phyloP scores from a whole-genome alignment of 345 rosid genomes.

The Dovyalis caffra region DNA sequence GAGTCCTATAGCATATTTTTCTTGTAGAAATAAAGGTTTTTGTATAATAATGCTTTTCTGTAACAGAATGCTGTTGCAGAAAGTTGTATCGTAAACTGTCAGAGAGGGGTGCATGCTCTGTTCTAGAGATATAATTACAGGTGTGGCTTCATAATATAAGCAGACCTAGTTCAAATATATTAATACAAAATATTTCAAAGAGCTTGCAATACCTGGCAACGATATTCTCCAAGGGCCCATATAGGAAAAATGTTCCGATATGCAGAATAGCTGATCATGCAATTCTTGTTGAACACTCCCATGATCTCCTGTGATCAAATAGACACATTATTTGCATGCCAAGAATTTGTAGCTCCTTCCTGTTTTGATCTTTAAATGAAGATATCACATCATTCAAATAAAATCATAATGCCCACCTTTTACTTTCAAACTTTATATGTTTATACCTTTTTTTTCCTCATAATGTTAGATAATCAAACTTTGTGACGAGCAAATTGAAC shows the following conservation, averaged over 20 bases:
- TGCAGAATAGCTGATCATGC: constrained; percentile 16
- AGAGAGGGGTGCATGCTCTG: background rate
- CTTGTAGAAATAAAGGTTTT: no score
- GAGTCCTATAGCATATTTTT: no score
- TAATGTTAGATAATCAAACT: no score
- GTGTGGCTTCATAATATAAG: background rate
- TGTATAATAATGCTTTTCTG: no score
- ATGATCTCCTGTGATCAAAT: constrained; percentile 12
- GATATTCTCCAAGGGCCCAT: constrained; percentile 23
- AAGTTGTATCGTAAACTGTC: background rate
- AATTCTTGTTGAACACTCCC: constrained; percentile 20
- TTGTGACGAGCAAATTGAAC: no score
- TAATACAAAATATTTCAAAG: background rate
- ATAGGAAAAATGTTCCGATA: constrained; percentile 22
- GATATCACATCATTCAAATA: background rate
- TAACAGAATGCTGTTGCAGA: background rate
- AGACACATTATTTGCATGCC: background rate
- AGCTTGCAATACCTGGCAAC: constrained; percentile 12
- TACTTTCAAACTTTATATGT: no score
- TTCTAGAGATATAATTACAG: background rate
- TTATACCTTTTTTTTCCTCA: no score
- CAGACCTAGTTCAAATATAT: background rate
- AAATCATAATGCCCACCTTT: no score
- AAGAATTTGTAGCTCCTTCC: no score
- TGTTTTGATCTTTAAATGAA: background rate